These are phyloP conservation scores for Neoboletus magnificus DNA, from an alignment of 768 basidiomycete genomes.

Conservation along the genomic window DNA sequence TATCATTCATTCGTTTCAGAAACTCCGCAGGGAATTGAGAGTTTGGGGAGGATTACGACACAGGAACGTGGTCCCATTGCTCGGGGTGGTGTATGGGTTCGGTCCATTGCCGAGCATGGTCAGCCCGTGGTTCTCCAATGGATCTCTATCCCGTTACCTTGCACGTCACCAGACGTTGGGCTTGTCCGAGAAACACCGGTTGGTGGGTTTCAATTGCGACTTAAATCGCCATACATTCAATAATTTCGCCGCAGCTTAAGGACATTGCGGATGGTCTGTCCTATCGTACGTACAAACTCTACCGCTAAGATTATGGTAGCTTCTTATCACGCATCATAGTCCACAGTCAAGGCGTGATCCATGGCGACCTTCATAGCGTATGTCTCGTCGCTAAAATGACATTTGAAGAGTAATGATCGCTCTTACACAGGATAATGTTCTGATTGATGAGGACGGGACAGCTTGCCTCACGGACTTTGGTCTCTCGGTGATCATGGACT, in stretches of 20 bases:
- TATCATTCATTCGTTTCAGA: conserved; percentile 4
- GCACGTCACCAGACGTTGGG: neutral
- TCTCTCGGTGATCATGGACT: conserved; percentile 28
- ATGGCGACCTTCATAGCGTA: conserved; percentile 39
- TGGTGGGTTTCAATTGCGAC: conserved; percentile 9
- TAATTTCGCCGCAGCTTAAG: conserved; percentile 9
- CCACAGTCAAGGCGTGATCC: conserved; percentile 24
- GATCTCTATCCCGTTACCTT: conserved; percentile 26
- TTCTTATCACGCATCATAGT: conserved; percentile 11
- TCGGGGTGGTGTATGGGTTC: conserved; percentile 29
- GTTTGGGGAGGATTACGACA: conserved; percentile 17
- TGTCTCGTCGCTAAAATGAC: neutral
- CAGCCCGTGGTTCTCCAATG: conserved; percentile 32
- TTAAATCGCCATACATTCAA: neutral
- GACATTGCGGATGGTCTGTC: conserved; percentile 22
- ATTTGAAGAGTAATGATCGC: neutral
- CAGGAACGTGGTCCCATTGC: conserved; percentile 30
- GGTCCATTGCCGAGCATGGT: conserved; percentile 31
- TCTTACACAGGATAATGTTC: conserved; percentile 36
- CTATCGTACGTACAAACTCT: conserved; percentile 17
- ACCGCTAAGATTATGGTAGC: neutral
- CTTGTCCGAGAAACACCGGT: neutral
- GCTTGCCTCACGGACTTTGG: conserved; percentile 52
- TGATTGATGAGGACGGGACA: conserved; percentile 37
- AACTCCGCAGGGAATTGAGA: conserved; percentile 29